A percentile compares a stretch with the other conserved stretches of the same genome.
These are phyloP conservation scores for Zalaria obscura DNA, from an alignment of 2,329 filamentous ascomycete species.

Conservation along the genomic window DNA sequence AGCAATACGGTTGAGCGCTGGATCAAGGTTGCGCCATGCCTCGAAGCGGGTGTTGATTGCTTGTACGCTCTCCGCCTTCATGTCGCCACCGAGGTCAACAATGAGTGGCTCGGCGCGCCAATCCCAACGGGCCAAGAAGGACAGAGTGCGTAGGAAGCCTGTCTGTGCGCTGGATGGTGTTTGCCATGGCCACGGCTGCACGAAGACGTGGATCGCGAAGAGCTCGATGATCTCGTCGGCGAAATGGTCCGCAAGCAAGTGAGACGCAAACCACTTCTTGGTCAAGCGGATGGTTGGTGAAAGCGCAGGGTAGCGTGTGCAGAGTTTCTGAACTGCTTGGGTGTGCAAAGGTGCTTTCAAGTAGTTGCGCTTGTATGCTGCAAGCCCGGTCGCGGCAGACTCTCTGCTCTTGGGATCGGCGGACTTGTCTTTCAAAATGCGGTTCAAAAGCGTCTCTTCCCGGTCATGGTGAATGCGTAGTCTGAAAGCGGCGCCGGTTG, in stretches of 20 bases:
- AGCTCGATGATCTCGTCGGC: constrained; percentile 74
- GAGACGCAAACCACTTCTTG: constrained; percentile 79
- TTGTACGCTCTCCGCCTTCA: constrained; percentile 47
- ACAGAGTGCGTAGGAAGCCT: constrained; percentile 68
- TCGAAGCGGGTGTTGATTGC: constrained; percentile 59
- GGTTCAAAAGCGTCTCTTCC: constrained; percentile 67
- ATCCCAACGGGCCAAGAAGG: constrained; percentile 77
- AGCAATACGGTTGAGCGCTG: constrained; percentile 68
- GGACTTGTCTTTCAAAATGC: constrained; percentile 61
- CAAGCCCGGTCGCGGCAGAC: constrained; percentile 54
- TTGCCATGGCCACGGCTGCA: constrained; percentile 68
- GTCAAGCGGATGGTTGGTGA: constrained; percentile 71
- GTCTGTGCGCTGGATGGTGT: constrained; percentile 62
- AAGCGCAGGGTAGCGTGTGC: constrained; percentile 64
- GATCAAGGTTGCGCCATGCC: constrained; percentile 78
- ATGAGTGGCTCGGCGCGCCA: constrained; percentile 76
- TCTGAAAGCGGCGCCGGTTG: constrained; percentile 58
- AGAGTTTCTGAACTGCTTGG: constrained; percentile 66
- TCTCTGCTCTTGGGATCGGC: constrained; percentile 52
- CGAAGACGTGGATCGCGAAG: constrained; percentile 62
- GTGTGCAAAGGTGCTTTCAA: constrained; percentile 62
- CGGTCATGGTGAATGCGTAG: constrained; percentile 80
- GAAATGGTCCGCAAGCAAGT: constrained; percentile 67
- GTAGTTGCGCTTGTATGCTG: constrained; percentile 57
- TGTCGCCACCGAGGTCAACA: constrained; percentile 50